phyloP scores from a whole-genome alignment of 352 stramenopile genomes.

The Globisporangium nunn region DNA sequence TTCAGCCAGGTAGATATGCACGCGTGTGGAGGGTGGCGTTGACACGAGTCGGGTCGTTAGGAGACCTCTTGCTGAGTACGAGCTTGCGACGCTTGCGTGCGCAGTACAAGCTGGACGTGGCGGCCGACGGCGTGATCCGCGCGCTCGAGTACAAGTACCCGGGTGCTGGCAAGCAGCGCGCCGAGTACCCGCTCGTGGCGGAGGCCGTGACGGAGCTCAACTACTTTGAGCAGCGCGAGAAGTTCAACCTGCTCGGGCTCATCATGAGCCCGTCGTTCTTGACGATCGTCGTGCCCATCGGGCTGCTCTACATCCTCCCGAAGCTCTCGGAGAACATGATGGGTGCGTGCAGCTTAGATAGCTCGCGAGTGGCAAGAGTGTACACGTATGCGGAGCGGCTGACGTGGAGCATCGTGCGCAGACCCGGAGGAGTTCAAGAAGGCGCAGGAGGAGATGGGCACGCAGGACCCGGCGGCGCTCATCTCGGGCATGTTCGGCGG shows the following conservation, averaged over 20 bases:
- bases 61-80: not conserved
- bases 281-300: slow-evolving; percentile 69
- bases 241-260: slow-evolving; percentile 67
- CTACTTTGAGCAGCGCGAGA: slow-evolving; percentile 83
- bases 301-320: slow-evolving; percentile 68
- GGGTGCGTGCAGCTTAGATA: slow-evolving; percentile 21
- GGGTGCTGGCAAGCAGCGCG: slow-evolving; percentile 50
- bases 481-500: slow-evolving; percentile 73
- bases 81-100: not conserved
- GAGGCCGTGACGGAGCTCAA: slow-evolving; percentile 64
- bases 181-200: slow-evolving; percentile 52
- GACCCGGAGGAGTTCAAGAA: slow-evolving; percentile 86
- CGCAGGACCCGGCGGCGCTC: slow-evolving; percentile 57
- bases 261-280: slow-evolving; percentile 83
- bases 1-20: slow-evolving; percentile 46
- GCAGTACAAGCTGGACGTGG: slow-evolving; percentile 8
- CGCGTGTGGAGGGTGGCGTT: not conserved
- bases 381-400: not conserved
- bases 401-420: slow-evolving; percentile 9
- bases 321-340: slow-evolving; percentile 78
- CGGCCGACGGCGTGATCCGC: slow-evolving; percentile 10
- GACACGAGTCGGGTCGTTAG: not conserved
- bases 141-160: slow-evolving; percentile 76
- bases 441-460: slow-evolving; percentile 76
- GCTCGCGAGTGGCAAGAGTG: not conserved